Conservation (phyloP, 495 filamentous ascomycete genomes). For the Xylaria castorea region DNA sequence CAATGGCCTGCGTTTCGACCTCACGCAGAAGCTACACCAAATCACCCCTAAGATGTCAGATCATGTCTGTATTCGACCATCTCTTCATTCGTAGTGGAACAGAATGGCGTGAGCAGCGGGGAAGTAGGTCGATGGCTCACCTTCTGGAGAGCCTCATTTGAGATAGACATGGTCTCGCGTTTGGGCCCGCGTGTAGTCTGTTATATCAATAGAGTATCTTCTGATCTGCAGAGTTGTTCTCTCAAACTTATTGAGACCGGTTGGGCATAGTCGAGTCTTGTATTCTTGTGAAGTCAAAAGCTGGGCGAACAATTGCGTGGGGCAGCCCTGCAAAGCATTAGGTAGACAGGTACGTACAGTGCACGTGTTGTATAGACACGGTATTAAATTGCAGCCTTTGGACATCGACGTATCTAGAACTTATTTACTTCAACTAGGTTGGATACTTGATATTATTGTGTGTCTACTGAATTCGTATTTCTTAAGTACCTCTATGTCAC, state of each 20-base stretch:
- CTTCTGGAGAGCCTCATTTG: constrained; percentile 95
- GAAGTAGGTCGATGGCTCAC: constrained; percentile 47
- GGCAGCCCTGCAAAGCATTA: background rate
- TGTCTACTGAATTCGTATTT: background rate
- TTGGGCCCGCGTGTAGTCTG: background rate
- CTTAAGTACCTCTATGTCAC: background rate
- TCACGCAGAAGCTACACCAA: constrained; percentile 81
- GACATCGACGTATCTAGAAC: background rate
- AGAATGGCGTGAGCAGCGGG: background rate
- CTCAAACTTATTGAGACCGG: background rate
- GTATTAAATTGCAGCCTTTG: background rate
- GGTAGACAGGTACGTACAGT: background rate
- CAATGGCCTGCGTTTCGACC: constrained; percentile 86
- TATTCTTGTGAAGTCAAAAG: constrained; percentile 2
- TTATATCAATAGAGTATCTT: background rate
- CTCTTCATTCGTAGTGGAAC: background rate
- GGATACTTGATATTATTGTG: background rate
- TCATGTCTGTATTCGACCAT: background rate
- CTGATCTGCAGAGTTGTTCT: background rate
- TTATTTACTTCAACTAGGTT: background rate
- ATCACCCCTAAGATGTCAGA: constrained; percentile 4
- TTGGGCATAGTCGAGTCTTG: background rate
- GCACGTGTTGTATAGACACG: background rate
- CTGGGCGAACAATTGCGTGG: background rate
- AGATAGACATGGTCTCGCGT: constrained; percentile 79